These are phyloP conservation scores for Astrephomene gubernaculifera DNA, from an alignment of 139 green algal species.

Conservation along the genomic window DNA sequence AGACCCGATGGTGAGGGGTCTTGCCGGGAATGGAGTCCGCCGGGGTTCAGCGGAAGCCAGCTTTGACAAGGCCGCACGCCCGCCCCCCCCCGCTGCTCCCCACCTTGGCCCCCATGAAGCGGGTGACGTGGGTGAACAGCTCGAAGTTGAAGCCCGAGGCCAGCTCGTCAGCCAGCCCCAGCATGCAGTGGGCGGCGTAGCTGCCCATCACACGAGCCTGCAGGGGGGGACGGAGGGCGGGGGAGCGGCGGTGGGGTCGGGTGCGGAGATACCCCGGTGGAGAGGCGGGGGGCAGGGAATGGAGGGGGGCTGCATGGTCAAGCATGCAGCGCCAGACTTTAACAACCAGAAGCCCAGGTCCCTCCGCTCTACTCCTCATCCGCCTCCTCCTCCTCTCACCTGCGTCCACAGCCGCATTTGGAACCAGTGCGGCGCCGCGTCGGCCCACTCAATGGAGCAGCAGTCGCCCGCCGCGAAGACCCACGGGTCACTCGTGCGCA, in stretches of 20 bases:
- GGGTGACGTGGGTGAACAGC: slow-evolving; percentile 91
- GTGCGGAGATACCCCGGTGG: background rate
- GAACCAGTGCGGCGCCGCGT: slow-evolving; percentile 76
- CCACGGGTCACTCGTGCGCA: slow-evolving; percentile 37
- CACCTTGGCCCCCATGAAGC: slow-evolving; percentile 84
- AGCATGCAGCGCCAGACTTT: background rate
- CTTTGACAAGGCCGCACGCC: no score
- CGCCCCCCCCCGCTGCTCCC: no score
- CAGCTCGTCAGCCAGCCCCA: slow-evolving; percentile 58
- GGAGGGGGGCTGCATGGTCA: background rate
- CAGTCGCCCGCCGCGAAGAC: slow-evolving; percentile 87
- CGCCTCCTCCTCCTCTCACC: background rate
- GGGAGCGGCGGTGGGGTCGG: background rate
- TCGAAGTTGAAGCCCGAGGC: slow-evolving; percentile 80
- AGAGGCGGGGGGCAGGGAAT: background rate
- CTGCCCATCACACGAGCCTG: slow-evolving; percentile 74
- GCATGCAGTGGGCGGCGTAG: slow-evolving; percentile 80
- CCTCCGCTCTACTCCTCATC: background rate
- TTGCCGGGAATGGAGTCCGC: no score
- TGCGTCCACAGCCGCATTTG: slow-evolving; percentile 79
- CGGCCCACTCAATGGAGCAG: slow-evolving; percentile 51
- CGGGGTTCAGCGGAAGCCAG: no score
- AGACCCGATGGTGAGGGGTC: no score
- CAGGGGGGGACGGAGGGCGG: background rate
- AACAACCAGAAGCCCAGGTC: background rate